phyloP scores from a whole-genome alignment of 164 flowering plant genomes.

The Warburgia ugandensis region DNA sequence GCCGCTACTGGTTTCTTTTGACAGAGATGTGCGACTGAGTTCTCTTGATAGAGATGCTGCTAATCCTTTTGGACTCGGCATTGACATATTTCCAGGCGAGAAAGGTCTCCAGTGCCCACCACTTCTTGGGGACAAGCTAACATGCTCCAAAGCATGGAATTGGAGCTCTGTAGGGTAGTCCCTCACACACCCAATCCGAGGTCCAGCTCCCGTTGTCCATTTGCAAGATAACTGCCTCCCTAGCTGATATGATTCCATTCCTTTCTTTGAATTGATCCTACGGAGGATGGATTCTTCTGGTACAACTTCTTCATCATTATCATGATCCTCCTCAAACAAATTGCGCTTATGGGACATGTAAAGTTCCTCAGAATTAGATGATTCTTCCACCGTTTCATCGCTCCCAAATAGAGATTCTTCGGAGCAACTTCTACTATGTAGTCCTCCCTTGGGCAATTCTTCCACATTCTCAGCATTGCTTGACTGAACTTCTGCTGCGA shows the following conservation, averaged over 20 bases:
- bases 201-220: slow-evolving; percentile 88
- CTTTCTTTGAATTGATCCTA: slow-evolving; percentile 64
- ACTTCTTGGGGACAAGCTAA: slow-evolving; percentile 67
- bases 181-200: slow-evolving; percentile 74
- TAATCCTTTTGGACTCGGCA: slow-evolving; percentile 7
- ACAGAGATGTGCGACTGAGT: too few relatives aligned
- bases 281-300: slow-evolving; percentile 44
- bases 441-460: too few relatives aligned
- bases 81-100: slow-evolving; percentile 21
- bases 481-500: too few relatives aligned
- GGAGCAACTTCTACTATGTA: too few relatives aligned
- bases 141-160: slow-evolving; percentile 53
- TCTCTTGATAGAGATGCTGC: too few relatives aligned
- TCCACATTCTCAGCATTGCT: too few relatives aligned
- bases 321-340: slow-evolving; percentile 18
- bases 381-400: too few relatives aligned
- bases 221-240: slow-evolving; percentile 68
- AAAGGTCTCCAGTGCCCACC: slow-evolving; percentile 10
- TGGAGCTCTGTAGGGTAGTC: slow-evolving; percentile 74
- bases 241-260: slow-evolving; percentile 46
- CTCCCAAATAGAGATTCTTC: too few relatives aligned
- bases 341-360: slow-evolving; percentile 14
- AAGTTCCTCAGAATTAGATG: slow-evolving; percentile 14
- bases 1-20: slow-evolving; percentile 15
- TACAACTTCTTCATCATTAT: slow-evolving; percentile 24